phyloP scores from a whole-genome alignment of 768 basidiomycete genomes.

The Psilocybe tampanensis region DNA sequence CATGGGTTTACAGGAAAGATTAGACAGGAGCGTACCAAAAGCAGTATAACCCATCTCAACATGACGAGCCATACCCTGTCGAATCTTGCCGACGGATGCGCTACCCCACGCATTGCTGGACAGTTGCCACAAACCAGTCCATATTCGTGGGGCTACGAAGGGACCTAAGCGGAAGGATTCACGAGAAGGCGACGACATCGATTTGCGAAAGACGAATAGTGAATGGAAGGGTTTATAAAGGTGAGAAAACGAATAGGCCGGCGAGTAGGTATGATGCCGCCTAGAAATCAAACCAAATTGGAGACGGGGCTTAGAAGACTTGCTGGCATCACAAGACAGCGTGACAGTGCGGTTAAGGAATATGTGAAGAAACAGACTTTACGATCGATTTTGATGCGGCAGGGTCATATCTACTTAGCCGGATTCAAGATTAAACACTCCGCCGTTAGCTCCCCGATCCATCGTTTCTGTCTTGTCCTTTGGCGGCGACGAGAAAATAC shows the following conservation, averaged over 20 bases:
- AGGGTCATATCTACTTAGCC: constrained; percentile 22
- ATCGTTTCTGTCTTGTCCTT: constrained; percentile 13
- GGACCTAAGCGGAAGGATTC: constrained; percentile 62
- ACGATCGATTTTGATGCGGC: constrained; percentile 19
- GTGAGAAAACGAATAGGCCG: constrained; percentile 13
- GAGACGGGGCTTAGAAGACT: background rate
- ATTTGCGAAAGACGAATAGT: background rate
- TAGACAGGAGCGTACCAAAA: constrained; percentile 45
- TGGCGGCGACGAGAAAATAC: constrained; percentile 28
- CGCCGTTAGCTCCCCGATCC: constrained; percentile 18
- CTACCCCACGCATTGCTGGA: constrained; percentile 88
- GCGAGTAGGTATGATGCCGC: constrained; percentile 17
- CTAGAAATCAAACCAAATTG: constrained; percentile 13
- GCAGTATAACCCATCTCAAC: constrained; percentile 64
- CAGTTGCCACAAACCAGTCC: constrained; percentile 85
- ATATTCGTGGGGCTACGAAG: constrained; percentile 61
- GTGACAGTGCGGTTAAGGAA: constrained; percentile 13
- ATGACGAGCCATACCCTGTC: constrained; percentile 67
- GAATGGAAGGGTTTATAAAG: constrained; percentile 14
- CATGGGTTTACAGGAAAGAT: background rate
- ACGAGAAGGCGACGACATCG: constrained; percentile 23
- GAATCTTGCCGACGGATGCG: constrained; percentile 64
- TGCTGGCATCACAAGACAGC: constrained; percentile 2
- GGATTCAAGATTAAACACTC: constrained; percentile 17
- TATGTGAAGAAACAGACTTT: constrained; percentile 17